Base-by-base conservation (phyloP, 768 basidiomycete species). In the Trametes cingulata region DNA sequence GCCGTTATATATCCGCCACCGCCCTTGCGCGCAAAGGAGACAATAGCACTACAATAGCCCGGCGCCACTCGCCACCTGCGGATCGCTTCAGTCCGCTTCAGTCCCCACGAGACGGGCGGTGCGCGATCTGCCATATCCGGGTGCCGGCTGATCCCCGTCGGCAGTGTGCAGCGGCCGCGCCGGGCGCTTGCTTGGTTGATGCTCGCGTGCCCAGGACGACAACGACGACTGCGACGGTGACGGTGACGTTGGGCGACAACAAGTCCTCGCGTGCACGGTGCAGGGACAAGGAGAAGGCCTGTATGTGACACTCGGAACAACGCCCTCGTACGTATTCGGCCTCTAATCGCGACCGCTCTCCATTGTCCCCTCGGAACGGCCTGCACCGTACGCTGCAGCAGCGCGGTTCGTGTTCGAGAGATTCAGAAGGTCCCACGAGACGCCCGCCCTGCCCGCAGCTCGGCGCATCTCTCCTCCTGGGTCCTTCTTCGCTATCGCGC, bases 261-360 rank as follows among this genome's bases (percentile, higher is more conserved):
- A n/a, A n/a, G n/a, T n/a, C n/a, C n/a, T n/a, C n/a, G n/a, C n/a
- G n/a, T n/a, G 33, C 35, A 15, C 50, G 19, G 19, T 6, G 33
- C 41, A 9, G 19, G 4, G 41, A 20, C 33, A 43, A 47, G 37
- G 37, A 39, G 35, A 59, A 47, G 29, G 24, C 29, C 58, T 17
- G 33, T 51, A 19, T 35, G 15, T n/a, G n/a, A n/a, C n/a, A n/a
- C 46, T 7, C 51, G 52, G 58, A 60, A 60, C 58, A 60, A 60
- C 51, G 46, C 17, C 47, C 35, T 36, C 33, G 33, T n/a, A 41
- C 25, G 15, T 10, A 17, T 29, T 13, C 46, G 46, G 12, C 15
- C 46, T 29, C 5, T 27, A 48, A 48, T 48, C 27, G 46, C 46
- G 6, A 33, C 41, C 17, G 27, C 40, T n/a, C 15, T 6, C 6